These are phyloP conservation scores for Ophiostoma sp. DNA, from an alignment of 2,329 filamentous ascomycete species.

Conservation along the genomic window DNA sequence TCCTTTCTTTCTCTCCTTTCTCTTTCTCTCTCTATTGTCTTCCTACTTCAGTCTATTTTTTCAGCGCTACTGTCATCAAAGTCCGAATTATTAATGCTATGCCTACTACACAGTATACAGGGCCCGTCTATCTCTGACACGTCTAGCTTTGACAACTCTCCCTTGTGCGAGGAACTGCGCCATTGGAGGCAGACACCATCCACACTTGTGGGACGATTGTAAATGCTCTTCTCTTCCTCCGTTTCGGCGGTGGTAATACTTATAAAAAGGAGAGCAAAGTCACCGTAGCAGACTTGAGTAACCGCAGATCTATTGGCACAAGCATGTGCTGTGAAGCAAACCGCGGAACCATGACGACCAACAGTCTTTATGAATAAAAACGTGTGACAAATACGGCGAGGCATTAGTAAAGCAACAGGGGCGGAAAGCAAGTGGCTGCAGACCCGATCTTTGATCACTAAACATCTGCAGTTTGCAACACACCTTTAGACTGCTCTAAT, in stretches of 20 bases:
- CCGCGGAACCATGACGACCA: neutral
- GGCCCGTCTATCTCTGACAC: neutral
- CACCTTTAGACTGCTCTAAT: too few species aligned
- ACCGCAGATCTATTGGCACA: too few species aligned
- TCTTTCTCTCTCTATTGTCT: neutral
- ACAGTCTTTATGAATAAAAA: neutral
- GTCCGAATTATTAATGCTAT: neutral
- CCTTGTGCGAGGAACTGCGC: neutral
- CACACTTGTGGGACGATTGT: too few species aligned
- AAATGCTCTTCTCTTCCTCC: neutral
- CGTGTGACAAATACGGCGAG: neutral
- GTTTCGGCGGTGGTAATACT: neutral
- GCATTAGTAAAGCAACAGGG: neutral
- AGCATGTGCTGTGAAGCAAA: neutral
- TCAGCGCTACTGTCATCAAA: neutral
- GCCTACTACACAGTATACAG: neutral
- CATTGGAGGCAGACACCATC: neutral
- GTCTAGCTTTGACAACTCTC: neutral
- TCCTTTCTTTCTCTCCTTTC: neutral
- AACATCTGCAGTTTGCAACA: neutral
- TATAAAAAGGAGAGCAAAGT: neutral
- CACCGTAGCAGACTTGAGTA: too few species aligned
- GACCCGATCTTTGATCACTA: neutral
- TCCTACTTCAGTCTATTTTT: neutral
- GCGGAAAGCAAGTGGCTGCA: too few species aligned